Conservation (phyloP, 78 protist genomes). For the Mastigamoeba balamuthi region DNA sequence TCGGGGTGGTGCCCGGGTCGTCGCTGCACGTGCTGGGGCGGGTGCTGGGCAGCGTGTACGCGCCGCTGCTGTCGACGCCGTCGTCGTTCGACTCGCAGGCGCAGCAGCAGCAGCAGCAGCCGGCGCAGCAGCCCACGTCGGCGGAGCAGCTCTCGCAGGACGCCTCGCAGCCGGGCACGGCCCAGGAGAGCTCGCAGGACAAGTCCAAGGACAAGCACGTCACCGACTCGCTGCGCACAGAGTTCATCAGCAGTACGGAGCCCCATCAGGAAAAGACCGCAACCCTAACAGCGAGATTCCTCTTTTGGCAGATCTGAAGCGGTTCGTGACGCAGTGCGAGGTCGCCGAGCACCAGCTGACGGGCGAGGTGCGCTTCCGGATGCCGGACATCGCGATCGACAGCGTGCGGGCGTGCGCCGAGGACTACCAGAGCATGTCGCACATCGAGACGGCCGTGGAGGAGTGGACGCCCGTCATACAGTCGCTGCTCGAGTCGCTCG, state of each 20-base stretch:
- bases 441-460: background rate
- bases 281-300: background rate
- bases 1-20: background rate
- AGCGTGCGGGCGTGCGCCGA: background rate
- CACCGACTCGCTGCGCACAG: background rate
- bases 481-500: background rate
- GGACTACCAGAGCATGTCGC: background rate
- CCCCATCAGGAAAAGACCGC: background rate
- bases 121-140: background rate
- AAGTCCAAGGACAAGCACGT: background rate
- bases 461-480: background rate
- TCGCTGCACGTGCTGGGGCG: background rate
- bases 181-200: background rate
- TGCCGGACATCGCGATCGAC: slow-evolving; percentile 4
- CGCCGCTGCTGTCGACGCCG: background rate
- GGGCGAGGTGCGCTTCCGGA: slow-evolving; percentile 8
- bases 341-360: slow-evolving; percentile 28
- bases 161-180: background rate
- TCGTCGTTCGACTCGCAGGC: background rate
- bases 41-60: background rate
- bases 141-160: too few relatives aligned
- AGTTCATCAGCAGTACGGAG: background rate
- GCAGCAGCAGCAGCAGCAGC: too few relatives aligned
- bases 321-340: slow-evolving; percentile 11
- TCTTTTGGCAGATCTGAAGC: background rate